These are phyloP conservation scores for Gracilariopsis chorda DNA, from an alignment of 23 red algal species.

Conservation along the genomic window DNA sequence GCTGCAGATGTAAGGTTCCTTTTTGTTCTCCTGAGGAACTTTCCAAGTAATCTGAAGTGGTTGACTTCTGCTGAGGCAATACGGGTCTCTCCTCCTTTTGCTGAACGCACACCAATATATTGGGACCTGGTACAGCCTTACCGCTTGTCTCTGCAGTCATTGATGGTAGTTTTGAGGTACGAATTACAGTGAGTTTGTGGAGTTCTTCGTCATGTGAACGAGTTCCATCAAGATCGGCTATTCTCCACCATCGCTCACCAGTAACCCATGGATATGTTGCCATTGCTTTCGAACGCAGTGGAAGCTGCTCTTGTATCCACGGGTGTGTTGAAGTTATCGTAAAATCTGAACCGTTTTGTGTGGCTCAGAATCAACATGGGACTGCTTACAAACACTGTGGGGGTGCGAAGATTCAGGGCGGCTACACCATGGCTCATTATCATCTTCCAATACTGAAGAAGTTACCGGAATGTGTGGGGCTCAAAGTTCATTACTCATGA, in stretches of 20 bases:
- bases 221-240: conserved; percentile 64
- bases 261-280: conserved; percentile 74
- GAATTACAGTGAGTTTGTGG: conserved; percentile 55
- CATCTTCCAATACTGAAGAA: background rate
- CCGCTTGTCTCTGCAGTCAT: background rate
- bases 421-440: background rate
- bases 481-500: background rate
- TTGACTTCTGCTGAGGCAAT: too few relatives aligned
- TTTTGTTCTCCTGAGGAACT: too few relatives aligned
- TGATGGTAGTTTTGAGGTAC: conserved; percentile 5
- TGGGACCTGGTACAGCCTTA: background rate
- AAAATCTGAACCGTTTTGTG: background rate
- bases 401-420: background rate
- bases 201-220: conserved; percentile 45
- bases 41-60: too few relatives aligned
- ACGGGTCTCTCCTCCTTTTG: conserved; percentile 69
- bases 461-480: background rate
- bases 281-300: conserved; percentile 68
- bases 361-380: background rate
- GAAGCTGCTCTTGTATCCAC: conserved; percentile 66
- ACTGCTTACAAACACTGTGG: background rate
- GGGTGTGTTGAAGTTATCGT: background rate
- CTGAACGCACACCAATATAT: conserved; percentile 46
- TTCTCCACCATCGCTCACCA: conserved; percentile 42
- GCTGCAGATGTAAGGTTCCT: too few relatives aligned